Conservation (phyloP, 352 stramenopile genomes). For the Pythium monospermum region DNA sequence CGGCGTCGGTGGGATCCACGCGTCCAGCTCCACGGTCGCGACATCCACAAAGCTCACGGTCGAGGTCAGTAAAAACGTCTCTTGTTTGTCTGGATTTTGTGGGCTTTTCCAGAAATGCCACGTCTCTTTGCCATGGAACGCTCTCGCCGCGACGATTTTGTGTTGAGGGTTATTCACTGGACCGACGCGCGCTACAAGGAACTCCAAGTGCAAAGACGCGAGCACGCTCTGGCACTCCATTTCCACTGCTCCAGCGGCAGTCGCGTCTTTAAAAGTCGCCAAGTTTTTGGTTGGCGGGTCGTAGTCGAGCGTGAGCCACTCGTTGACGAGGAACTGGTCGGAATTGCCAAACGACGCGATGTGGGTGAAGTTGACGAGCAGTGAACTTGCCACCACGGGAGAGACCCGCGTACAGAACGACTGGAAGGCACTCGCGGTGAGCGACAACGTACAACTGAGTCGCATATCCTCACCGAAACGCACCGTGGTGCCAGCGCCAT, state of each 20-base stretch:
- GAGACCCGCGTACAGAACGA: conserved; percentile 21
- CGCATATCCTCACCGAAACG: conserved; percentile 38
- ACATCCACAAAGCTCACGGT: conserved; percentile 32
- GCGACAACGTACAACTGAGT: conserved; percentile 26
- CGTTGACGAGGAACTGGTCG: conserved; percentile 28
- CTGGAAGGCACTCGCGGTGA: conserved; percentile 25
- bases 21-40: conserved; percentile 15
- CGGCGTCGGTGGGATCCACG: conserved; percentile 32
- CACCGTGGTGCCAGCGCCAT: conserved; percentile 2
- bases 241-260: conserved; percentile 18
- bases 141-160: conserved; percentile 39
- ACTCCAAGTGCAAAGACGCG: conserved; percentile 28
- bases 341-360: conserved; percentile 39
- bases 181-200: conserved; percentile 33
- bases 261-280: conserved; percentile 17
- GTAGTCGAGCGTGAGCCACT: conserved; percentile 41
- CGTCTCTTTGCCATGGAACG: conserved; percentile 25
- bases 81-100: neutral
- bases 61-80: conserved; percentile 28
- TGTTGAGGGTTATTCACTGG: conserved; percentile 27
- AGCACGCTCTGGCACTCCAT: conserved; percentile 26
- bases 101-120: conserved; percentile 35
- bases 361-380: conserved; percentile 39
- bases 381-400: conserved; percentile 7
- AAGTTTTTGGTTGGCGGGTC: conserved; percentile 22